phyloP scores from a whole-genome alignment of 306 rosid species.

The Trifolium pratense region DNA sequence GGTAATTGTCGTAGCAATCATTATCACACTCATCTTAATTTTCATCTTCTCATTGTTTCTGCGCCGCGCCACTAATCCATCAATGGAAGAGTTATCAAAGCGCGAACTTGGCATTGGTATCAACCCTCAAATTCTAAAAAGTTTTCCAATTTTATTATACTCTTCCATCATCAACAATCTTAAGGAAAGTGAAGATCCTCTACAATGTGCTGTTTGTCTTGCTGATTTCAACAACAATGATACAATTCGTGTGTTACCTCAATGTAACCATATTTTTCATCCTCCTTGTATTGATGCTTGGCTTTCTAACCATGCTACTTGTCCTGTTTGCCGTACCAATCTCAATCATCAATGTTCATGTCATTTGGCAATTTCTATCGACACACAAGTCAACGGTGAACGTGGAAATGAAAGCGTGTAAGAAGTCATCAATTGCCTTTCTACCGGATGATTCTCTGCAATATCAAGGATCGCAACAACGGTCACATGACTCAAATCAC shows the following conservation, averaged over 20 bases:
- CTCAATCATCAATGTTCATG: constrained; percentile 16
- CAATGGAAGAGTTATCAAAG: background rate
- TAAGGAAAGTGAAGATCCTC: constrained; percentile 6
- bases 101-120: constrained; percentile 33
- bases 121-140: constrained; percentile 42
- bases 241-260: constrained; percentile 60
- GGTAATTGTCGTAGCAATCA: constrained; percentile 6
- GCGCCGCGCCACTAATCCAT: background rate
- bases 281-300: constrained; percentile 62
- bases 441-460: background rate
- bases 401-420: background rate
- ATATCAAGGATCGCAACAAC: background rate
- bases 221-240: constrained; percentile 53
- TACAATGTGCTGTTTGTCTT: constrained; percentile 70
- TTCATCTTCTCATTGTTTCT: constrained; percentile 18
- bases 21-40: constrained; percentile 10
- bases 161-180: constrained; percentile 54
- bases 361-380: background rate
- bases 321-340: constrained; percentile 64
- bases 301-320: constrained; percentile 57
- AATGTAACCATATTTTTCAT: constrained; percentile 67
- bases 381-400: background rate
- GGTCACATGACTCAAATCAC: no score
- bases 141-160: constrained; percentile 57
- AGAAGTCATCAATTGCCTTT: background rate